Evolutionary conservation across 1,284 basidiomycete species (phyloP).

Genomic region (Trametes pubescens): DNA sequence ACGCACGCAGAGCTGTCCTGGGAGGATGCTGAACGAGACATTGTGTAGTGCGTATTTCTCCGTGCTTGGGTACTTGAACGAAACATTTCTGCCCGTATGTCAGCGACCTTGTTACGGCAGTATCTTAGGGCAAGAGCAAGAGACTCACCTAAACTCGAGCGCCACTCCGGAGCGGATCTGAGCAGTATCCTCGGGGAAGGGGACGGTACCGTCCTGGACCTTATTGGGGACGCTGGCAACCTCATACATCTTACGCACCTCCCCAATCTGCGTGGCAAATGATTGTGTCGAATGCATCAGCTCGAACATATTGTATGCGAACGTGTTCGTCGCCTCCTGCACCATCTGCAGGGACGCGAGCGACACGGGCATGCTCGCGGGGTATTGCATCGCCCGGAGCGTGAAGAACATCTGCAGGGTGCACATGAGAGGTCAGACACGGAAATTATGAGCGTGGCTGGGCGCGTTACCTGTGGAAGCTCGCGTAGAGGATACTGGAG

Average conservation of each 20-base stretch:
- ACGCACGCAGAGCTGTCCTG: conserved; percentile 78
- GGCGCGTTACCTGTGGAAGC: conserved; percentile 63
- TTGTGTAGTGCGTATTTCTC: conserved; percentile 64
- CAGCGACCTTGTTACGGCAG: not conserved
- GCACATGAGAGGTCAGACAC: not conserved
- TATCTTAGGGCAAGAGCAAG: conserved; percentile 49
- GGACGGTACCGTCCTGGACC: conserved; percentile 59
- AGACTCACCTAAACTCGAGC: conserved; percentile 74
- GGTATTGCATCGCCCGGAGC: conserved; percentile 73
- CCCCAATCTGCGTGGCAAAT: conserved; percentile 61
- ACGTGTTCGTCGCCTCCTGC: conserved; percentile 63
- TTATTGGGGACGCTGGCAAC: conserved; percentile 67
- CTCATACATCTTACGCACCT: conserved; percentile 71
- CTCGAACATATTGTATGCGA: conserved; percentile 58
- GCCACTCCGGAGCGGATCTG: conserved; percentile 61
- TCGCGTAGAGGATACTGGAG: conserved; percentile 62
- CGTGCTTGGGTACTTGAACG: conserved; percentile 73
- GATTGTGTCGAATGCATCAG: conserved; percentile 64
- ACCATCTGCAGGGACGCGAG: conserved; percentile 76
- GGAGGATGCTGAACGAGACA: conserved; percentile 73
- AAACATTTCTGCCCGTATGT: conserved; percentile 61
- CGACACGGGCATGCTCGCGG: conserved; percentile 72
- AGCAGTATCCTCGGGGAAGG: conserved; percentile 70
- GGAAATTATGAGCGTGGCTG: not conserved
- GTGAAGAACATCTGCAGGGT: conserved; percentile 69